phyloP scores from a whole-genome alignment of 371 early-diverging fungal species.

The Syncephalastrum sp. region DNA sequence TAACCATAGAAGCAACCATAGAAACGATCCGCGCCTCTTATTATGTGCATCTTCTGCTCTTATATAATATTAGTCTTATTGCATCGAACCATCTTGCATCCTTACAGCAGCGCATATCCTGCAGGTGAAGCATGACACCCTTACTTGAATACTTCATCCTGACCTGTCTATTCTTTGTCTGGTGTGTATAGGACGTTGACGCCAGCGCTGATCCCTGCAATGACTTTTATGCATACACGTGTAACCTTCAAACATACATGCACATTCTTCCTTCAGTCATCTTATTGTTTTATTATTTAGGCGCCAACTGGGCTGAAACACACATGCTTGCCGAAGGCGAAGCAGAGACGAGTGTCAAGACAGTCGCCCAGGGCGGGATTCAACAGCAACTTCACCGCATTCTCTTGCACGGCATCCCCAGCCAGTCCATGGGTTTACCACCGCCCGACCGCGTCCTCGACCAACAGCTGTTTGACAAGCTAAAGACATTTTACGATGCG shows the following conservation, averaged over 20 bases:
- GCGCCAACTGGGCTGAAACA: conserved; percentile 31
- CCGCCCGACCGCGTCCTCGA: conserved; percentile 37
- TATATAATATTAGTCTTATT: conserved; percentile 30
- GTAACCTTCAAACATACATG: conserved; percentile 55
- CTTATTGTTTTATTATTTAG: conserved; percentile 9
- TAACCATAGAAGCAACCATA: no score
- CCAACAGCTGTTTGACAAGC: conserved; percentile 40
- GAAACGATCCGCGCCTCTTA: no score
- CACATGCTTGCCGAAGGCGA: conserved; percentile 27
- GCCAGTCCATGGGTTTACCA: conserved; percentile 18
- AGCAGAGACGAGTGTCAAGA: conserved; percentile 21
- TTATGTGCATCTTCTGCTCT: no score
- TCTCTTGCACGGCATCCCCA: neutral
- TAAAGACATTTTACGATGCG: conserved; percentile 44
- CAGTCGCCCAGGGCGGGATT: conserved; percentile 13
- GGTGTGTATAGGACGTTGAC: conserved; percentile 35
- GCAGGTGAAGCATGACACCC: conserved; percentile 17
- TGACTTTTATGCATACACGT: conserved; percentile 54
- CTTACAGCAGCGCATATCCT: conserved; percentile 55
- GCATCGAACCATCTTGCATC: conserved; percentile 57
- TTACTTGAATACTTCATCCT: neutral
- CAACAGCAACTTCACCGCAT: conserved; percentile 20
- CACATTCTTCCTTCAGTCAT: conserved; percentile 35
- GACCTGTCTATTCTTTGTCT: conserved; percentile 20
- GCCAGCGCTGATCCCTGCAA: conserved; percentile 40